These are phyloP conservation scores for Claviceps pusilla DNA, from an alignment of 2,329 filamentous ascomycete genomes.

Conservation along the genomic window DNA sequence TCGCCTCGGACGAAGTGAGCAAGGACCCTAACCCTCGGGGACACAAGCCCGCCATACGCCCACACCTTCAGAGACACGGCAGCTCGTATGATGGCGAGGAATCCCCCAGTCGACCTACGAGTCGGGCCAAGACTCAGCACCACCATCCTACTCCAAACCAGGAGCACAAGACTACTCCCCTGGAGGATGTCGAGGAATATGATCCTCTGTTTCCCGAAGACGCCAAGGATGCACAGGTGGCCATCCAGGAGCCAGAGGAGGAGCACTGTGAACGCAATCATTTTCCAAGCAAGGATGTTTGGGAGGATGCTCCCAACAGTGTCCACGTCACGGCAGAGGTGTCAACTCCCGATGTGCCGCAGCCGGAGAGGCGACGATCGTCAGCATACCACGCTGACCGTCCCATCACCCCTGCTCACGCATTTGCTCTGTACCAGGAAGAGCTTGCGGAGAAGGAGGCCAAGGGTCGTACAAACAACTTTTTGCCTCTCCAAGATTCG, in stretches of 20 bases:
- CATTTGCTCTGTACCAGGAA: constrained; percentile 52
- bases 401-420: constrained; percentile 43
- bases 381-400: constrained; percentile 16
- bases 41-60: constrained; percentile 70
- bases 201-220: constrained; percentile 87
- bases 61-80: constrained; percentile 47
- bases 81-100: constrained; percentile 42
- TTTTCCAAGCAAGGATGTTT: constrained; percentile 91
- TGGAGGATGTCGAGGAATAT: constrained; percentile 86
- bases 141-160: constrained; percentile 33
- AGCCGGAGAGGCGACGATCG: constrained; percentile 23
- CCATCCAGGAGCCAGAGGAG: constrained; percentile 15
- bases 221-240: constrained; percentile 30
- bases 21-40: constrained; percentile 56
- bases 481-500: constrained; percentile 16
- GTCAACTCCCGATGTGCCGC: constrained; percentile 50
- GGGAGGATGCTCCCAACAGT: constrained; percentile 90
- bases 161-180: constrained; percentile 49
- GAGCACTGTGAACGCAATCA: constrained; percentile 44
- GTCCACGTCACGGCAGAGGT: constrained; percentile 68
- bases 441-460: constrained; percentile 45
- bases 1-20: constrained; percentile 75
- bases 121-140: constrained; percentile 43
- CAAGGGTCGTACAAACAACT: constrained; percentile 14
- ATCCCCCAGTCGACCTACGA: constrained; percentile 48